Base-by-base conservation (phyloP, 495 filamentous ascomycete genomes). In the Penicillium chermesinum region DNA sequence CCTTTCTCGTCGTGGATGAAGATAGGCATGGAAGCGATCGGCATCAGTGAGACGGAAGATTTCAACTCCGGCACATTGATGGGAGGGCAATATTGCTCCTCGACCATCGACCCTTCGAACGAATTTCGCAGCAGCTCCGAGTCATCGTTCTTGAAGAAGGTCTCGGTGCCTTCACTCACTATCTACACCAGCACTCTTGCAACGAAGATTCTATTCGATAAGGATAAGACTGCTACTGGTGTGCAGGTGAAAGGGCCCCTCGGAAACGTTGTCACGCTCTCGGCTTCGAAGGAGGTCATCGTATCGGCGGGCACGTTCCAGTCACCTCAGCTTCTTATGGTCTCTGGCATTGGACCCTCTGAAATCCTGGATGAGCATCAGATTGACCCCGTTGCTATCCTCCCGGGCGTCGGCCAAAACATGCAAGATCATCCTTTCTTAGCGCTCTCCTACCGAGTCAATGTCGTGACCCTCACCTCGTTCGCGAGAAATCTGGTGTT, bases 361-460 rank as follows among this genome's bases (percentile, higher is more conserved):
- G 53, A 47, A 0, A 65, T 58, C 1, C 54, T 80, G 0, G 32
- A 67, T 14, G 7, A 62, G 25, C 49, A 62, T 18, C 53, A 54
- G 3, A 75, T 80, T 16, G 58, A 56, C 2, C 57, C 76, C 10
- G 27, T 78, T n/a, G 57, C 58, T 1, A 53, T 76, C 46, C 54
- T 51, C 7, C 65, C 71, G 0, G 72, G 77, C 34, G 77, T 79
- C 7, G 76, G 76, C 6, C 71, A 78, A 55, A 67, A 68, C 27
- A 58, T 78, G 68, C 53, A 58, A 50, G 70, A 76, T 41, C 73
- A 78, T 27, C 34, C 66, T 20, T 58, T 64, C 44, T 63, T 63
- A 18, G 61, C 57, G 6, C 54, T 50, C 1, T 22, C 54, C 19
- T 53, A 57, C 41, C 47, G 48, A 0, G 52, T 55, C 13, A 36